Conservation (phyloP, 2,329 filamentous ascomycete genomes). For the Hortaea sp. region DNA sequence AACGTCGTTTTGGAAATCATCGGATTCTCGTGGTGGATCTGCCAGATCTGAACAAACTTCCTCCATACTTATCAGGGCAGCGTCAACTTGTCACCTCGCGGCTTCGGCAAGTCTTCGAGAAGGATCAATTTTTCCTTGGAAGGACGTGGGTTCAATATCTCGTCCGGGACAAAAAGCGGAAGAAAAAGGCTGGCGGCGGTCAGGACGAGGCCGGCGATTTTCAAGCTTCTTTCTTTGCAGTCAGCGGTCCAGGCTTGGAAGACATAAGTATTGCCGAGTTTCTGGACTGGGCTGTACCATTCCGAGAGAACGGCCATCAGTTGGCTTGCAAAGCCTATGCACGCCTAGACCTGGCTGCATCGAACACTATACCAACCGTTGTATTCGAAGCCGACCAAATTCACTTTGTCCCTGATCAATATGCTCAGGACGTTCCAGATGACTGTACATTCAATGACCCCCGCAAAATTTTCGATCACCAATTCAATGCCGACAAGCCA, state of each 20-base stretch:
- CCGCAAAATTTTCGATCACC: slow-evolving; percentile 1
- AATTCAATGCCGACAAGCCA: slow-evolving; percentile 1
- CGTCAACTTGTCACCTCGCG: too few species aligned
- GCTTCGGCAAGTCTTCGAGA: slow-evolving; percentile 24
- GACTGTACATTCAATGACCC: slow-evolving; percentile 28
- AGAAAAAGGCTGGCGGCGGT: slow-evolving; percentile 3
- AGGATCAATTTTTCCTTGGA: slow-evolving; percentile 30
- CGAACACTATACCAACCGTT: slow-evolving; percentile 28
- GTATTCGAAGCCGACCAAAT: slow-evolving; percentile 30
- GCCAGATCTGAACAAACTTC: slow-evolving; percentile 19
- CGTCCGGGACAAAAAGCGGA: slow-evolving; percentile 25
- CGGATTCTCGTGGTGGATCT: slow-evolving; percentile 33
- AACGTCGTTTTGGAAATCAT: slow-evolving; percentile 23
- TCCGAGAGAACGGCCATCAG: slow-evolving; percentile 26
- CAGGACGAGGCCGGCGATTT: slow-evolving; percentile 4
- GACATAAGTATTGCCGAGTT: slow-evolving; percentile 19
- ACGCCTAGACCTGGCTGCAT: slow-evolving; percentile 33
- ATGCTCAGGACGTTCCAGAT: slow-evolving; percentile 20
- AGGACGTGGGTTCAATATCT: slow-evolving; percentile 33
- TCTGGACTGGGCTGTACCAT: slow-evolving; percentile 32
- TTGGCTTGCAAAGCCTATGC: slow-evolving; percentile 33
- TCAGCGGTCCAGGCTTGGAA: slow-evolving; percentile 9
- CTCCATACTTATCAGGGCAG: slow-evolving; percentile 7
- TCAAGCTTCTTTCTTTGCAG: slow-evolving; percentile 17
- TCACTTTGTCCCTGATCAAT: slow-evolving; percentile 8